Base-by-base conservation (phyloP, 495 filamentous ascomycete species). In the Cryomyces antarcticus region DNA sequence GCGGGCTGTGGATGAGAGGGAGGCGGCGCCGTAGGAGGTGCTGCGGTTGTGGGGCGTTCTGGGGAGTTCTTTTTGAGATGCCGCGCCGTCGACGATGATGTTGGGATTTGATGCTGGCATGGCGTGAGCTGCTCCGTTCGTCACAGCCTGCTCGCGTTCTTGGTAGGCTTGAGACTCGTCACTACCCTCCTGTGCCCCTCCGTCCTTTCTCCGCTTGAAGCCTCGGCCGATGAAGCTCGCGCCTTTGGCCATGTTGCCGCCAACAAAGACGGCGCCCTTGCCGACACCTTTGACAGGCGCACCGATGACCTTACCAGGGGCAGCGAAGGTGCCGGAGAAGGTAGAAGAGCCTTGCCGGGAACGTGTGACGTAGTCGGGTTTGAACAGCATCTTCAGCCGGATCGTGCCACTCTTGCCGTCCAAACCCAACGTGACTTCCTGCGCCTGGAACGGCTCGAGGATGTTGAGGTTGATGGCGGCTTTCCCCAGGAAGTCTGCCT, bases 281-380 rank as follows among this genome's bases (percentile, higher is more conserved):
- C 73, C 77, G 28, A 80, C 83, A 29, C 87, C 88, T 64, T 95
- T 96, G 54, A 96, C 73, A 7, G 89, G 89, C 7, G 81, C 88
- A 27, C 85, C 86, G 42, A 95, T 80, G 41, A 96, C 80, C 63
- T 86, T 93, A 29, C 84, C 82, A n/a, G 89, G 84, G 4, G 78
- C 68, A 5, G 80, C 75, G 55, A 97, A 94, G 0, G 86, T 95
- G 10, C 89, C 89, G 4, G 75, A 77, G 69, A 99, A 93, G 4
- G 89, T 95, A 4, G 82, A 80, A 0, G 87, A 89, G 37, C 92
- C 89, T 59, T 94, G 82, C 31, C 84, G 73, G 7, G 82, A 72
- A 39, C 92, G 77, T 11, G 77, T 78, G 45, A 99, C 83, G 52
- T 94, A 99, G 61, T 79, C 75, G 3, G 92, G 80, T 48, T 80